Evolutionary conservation across 208 protist species (phyloP), one percentile per base, ranked within the genome.

Genomic region (Leishmania arabica): DNA sequence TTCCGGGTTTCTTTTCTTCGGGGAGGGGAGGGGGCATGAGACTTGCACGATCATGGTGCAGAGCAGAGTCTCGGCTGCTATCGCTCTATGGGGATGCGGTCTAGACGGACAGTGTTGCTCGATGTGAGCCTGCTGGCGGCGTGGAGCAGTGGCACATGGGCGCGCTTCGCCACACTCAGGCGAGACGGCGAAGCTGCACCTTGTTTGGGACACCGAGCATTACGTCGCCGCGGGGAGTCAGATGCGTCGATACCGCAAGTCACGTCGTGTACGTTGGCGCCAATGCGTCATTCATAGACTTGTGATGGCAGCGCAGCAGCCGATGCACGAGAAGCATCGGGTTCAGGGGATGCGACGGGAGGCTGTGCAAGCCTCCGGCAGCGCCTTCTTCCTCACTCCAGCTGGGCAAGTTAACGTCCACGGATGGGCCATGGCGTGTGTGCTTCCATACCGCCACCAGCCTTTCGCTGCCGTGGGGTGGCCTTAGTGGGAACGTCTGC

Each of bases 401-500:
- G 19, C 42, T 9, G 60, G 37, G 34, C 27, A 34, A 17, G 49
- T 80, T n/a, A 8, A 54, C 31, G 3, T 77, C 13, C 37, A 81
- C 40, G 58, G 68, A 2, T 89, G 80, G 73, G 77, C 82, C n/a
- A 85, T 86, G 53, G 70, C 31, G 54, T 92, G 88, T 51, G 56
- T 88, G 31, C 88, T 86, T 75, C 77, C 73, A 9, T 88, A 85
- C 64, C 51, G 47, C 6, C 76, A 87, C 17, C 84, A 89, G 40
- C 40, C 85, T 40, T 87, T 82, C 75, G 62, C 86, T 24, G 2
- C 77, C 3, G 49, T 51, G 47, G 34, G 31, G 34, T n/a, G 24
- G 70, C 54, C n/a, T 40, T 58, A 5, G 11, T 37, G 19, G 45
- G 70, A 17, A 34, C 24, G n/a, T 45, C n/a, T 24, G 49, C 4